These are phyloP conservation scores for Trichoderma sp. DNA, from an alignment of 2,329 filamentous ascomycete species.

Conservation along the genomic window DNA sequence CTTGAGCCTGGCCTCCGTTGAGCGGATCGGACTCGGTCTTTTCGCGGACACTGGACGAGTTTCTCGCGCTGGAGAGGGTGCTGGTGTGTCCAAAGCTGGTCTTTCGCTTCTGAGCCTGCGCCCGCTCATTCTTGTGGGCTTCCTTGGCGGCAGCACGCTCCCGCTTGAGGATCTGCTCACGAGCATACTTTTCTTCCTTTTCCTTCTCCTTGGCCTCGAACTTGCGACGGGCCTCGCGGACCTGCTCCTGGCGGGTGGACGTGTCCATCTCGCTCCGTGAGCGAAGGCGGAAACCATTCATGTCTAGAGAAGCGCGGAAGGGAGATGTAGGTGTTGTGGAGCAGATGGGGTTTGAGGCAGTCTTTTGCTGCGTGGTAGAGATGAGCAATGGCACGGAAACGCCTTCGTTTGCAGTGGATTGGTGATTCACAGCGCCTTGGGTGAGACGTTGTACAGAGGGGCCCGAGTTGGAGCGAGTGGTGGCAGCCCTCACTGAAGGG, in stretches of 20 bases:
- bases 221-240: constrained; percentile 60
- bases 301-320: constrained; percentile 58
- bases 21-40: constrained; percentile 36
- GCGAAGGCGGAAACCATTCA: constrained; percentile 56
- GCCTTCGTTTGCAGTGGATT: constrained; percentile 40
- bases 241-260: constrained; percentile 53
- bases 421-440: constrained; percentile 40
- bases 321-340: constrained; percentile 45
- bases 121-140: constrained; percentile 50
- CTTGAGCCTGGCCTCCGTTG: constrained; percentile 36
- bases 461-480: constrained; percentile 31
- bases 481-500: constrained; percentile 29
- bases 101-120: constrained; percentile 43
- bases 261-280: constrained; percentile 60
- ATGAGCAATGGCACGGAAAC: constrained; percentile 29
- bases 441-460: constrained; percentile 36
- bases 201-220: constrained; percentile 60
- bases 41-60: constrained; percentile 34
- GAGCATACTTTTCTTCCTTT: constrained; percentile 62
- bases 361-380: constrained; percentile 27
- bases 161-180: constrained; percentile 56
- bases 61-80: constrained; percentile 35
- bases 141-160: constrained; percentile 60
- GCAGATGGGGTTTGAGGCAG: constrained; percentile 26
- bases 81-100: constrained; percentile 32